These are phyloP conservation scores for Zoysia pacifica DNA, from an alignment of 176 grass and related monocot genomes.

Conservation along the genomic window DNA sequence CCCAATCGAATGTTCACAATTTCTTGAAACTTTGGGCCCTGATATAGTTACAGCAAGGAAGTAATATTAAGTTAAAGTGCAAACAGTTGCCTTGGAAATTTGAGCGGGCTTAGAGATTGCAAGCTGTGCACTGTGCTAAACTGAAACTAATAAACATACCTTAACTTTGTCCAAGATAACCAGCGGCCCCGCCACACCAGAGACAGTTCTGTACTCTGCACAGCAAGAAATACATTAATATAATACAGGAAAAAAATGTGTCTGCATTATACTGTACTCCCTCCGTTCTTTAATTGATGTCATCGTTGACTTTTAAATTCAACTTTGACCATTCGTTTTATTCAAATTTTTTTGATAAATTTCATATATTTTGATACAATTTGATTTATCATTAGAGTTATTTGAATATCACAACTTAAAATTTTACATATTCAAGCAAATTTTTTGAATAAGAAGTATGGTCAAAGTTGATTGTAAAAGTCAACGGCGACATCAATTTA, in stretches of 20 bases:
- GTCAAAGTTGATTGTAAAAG: too few relatives aligned
- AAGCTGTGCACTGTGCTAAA: background rate
- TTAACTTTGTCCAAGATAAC: slow-evolving; percentile 99
- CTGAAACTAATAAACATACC: slow-evolving; percentile 38
- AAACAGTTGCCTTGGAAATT: background rate
- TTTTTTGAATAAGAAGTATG: too few relatives aligned
- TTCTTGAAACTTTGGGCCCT: slow-evolving; percentile 98
- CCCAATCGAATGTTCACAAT: slow-evolving; percentile 98
- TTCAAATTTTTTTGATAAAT: too few relatives aligned
- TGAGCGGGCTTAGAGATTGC: background rate
- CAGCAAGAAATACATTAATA: slow-evolving; percentile 14
- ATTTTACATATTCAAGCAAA: too few relatives aligned
- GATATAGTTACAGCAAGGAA: slow-evolving; percentile 10
- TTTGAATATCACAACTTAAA: too few relatives aligned
- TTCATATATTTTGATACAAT: too few relatives aligned
- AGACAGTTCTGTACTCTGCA: slow-evolving; percentile 96
- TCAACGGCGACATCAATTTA: too few relatives aligned
- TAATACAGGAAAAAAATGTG: background rate
- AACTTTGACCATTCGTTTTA: too few relatives aligned
- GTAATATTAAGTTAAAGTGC: background rate
- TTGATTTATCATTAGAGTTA: too few relatives aligned
- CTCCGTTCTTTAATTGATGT: too few relatives aligned
- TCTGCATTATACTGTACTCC: background rate
- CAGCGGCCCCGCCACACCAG: slow-evolving; percentile 95
- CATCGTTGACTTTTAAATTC: too few relatives aligned